Evolutionary conservation across 441 rosid genomes (phyloP).

Genomic region (Aleurites moluccanus): DNA sequence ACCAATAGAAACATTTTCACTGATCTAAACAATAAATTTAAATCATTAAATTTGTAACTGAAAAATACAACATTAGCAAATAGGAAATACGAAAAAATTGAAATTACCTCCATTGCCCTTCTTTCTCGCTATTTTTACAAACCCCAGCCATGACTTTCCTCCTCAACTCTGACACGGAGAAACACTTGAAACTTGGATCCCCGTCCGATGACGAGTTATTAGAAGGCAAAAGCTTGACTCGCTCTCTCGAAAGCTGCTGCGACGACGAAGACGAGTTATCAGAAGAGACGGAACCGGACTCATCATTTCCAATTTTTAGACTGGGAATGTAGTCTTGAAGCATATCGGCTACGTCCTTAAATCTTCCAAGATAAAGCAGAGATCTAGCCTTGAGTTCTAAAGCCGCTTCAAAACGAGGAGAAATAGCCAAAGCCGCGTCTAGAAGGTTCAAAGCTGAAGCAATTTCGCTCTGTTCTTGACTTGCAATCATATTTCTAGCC

Average conservation of each 20-base stretch:
- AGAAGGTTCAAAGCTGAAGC: conserved; percentile 63
- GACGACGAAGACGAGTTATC: conserved; percentile 57
- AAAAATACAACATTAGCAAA: no score
- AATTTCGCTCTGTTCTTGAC: conserved; percentile 61
- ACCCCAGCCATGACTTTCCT: conserved; percentile 86
- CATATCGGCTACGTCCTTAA: conserved; percentile 90
- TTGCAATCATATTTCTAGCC: conserved; percentile 67
- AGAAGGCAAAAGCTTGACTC: conserved; percentile 58
- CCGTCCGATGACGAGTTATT: conserved; percentile 41
- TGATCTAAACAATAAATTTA: conserved; percentile 18
- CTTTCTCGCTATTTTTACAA: conserved; percentile 63
- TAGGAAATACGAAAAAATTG: no score
- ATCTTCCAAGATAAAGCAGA: conserved; percentile 68
- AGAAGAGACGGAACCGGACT: conserved; percentile 55
- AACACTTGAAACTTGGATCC: conserved; percentile 68
- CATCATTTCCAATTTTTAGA: conserved; percentile 57
- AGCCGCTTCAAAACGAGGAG: conserved; percentile 82
- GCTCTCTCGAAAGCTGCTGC: conserved; percentile 59
- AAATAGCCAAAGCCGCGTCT: conserved; percentile 70
- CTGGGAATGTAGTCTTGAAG: conserved; percentile 92
- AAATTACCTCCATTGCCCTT: conserved; percentile 91
- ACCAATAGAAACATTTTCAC: conserved; percentile 13
- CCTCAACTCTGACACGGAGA: conserved; percentile 90
- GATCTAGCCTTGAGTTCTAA: conserved; percentile 89
- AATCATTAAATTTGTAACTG: conserved; percentile 20